A percentile compares a stretch with the other conserved stretches of the same genome.
phyloP scores from a whole-genome alignment of 2,329 filamentous ascomycete species.

The Proliferodiscus dingleyae region DNA sequence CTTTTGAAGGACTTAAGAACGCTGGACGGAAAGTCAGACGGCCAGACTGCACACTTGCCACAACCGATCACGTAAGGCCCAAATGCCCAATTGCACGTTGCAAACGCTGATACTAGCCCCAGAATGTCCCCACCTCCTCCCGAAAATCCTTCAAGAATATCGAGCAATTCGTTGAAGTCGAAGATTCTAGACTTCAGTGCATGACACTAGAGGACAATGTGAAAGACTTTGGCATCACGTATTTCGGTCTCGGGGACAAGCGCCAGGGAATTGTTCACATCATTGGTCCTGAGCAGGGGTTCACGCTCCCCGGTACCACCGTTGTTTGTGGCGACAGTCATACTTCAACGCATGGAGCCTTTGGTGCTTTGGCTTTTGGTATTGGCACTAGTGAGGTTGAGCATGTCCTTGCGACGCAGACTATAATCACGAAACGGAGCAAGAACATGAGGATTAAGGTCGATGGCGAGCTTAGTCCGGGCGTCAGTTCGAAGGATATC shows the following conservation, averaged over 20 bases:
- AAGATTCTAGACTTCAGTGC: constrained; percentile 89
- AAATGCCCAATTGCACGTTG: constrained; percentile 1
- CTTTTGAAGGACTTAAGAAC: constrained; percentile 91
- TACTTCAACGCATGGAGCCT: constrained; percentile 96
- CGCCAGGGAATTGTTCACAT: constrained; percentile 98
- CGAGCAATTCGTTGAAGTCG: constrained; percentile 88
- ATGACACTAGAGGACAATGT: constrained; percentile 96
- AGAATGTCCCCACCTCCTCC: constrained; percentile 92
- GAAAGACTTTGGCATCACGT: constrained; percentile 91
- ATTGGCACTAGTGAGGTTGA: constrained; percentile 98
- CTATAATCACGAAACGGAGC: constrained; percentile 86
- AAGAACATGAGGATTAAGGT: constrained; percentile 99
- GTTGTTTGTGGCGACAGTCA: constrained; percentile 98
- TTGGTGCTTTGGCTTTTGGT: constrained; percentile 89
- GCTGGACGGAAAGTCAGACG: constrained; percentile 82
- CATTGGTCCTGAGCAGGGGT: constrained; percentile 96
- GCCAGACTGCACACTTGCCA: constrained; percentile 94
- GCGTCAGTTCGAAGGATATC: constrained; percentile 94
- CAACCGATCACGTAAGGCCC: constrained; percentile 83
- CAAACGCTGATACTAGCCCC: constrained; percentile 5
- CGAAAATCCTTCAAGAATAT: constrained; percentile 93
- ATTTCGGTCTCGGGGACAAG: constrained; percentile 94
- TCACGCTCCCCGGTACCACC: constrained; percentile 94
- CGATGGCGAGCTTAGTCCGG: constrained; percentile 81
- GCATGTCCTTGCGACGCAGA: constrained; percentile 95